Evolutionary conservation across 2,329 filamentous ascomycete genomes (phyloP).

Genomic region (Dothidotthia symphoricarpi): DNA sequence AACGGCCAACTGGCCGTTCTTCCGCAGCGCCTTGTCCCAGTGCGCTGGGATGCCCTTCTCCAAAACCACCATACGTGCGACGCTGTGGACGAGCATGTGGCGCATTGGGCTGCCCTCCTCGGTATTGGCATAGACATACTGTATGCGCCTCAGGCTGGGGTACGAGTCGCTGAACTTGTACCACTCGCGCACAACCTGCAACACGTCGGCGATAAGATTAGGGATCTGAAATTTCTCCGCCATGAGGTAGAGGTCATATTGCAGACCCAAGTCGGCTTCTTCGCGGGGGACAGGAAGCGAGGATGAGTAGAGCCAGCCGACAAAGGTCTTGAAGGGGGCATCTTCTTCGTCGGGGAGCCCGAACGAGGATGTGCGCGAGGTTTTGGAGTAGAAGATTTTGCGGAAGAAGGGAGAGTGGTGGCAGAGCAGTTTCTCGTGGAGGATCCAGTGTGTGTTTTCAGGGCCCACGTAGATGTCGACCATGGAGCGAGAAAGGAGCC

Average conservation of each 20-base stretch:
- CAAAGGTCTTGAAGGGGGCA: conserved; percentile 51
- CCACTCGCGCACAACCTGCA: conserved; percentile 51
- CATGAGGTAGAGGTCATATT: conserved; percentile 58
- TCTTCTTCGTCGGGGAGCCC: conserved; percentile 56
- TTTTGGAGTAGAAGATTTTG: conserved; percentile 50
- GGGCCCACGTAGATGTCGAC: conserved; percentile 57
- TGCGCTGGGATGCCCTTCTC: conserved; percentile 52
- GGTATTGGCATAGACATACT: conserved; percentile 54
- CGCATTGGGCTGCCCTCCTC: conserved; percentile 49
- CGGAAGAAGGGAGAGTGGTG: conserved; percentile 56
- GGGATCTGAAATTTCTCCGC: conserved; percentile 54
- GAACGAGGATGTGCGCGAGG: conserved; percentile 40
- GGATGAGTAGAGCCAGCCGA: conserved; percentile 55
- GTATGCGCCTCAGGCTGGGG: conserved; percentile 53
- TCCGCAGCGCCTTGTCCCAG: conserved; percentile 56
- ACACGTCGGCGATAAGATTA: conserved; percentile 48
- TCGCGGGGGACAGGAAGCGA: conserved; percentile 49
- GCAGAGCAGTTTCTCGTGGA: conserved; percentile 58
- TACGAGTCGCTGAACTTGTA: conserved; percentile 55
- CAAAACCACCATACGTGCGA: conserved; percentile 53
- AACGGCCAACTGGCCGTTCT: conserved; percentile 56
- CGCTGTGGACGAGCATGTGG: conserved; percentile 49
- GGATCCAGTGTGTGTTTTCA: conserved; percentile 55
- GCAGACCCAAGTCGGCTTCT: conserved; percentile 51
- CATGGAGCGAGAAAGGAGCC: conserved; percentile 55